Evolutionary conservation across 2,329 filamentous ascomycete genomes (phyloP), one percentile per base, ranked within the genome.

Genomic region (Plenodomus tracheiphilus): DNA sequence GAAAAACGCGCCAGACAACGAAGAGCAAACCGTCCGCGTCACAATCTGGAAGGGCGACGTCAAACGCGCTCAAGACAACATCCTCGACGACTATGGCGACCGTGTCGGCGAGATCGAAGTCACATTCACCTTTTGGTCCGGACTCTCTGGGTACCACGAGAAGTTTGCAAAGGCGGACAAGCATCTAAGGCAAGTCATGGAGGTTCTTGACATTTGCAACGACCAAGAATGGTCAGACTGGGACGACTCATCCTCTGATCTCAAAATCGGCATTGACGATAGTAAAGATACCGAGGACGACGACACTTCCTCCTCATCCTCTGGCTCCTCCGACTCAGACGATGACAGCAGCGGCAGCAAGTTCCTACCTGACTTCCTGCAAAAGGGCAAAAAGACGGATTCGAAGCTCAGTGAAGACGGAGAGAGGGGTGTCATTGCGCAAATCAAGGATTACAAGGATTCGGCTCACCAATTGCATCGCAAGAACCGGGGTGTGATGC

Each of bases 401-500:
- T 54, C 49, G 2, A 65, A 61, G 35, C 49, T 70, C 11, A 64
- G 61, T 16, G 56, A 63, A 18, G 60, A 71, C 34, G 69, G 72
- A 1, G 77, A 72, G 54, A 73, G 77, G 53, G 83, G 77, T 34
- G 64, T 74, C 32, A 70, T 76, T 9, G 79, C 80, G 37, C 76
- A 81, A 64, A 50, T 84, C 39, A 80, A 78, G 47, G 85, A 87
- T 51, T 88, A 71, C 46, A 70, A 69, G 35, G 47, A 57, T 8
- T 56, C 64, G 21, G 44, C 52, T 15, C 67, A 68, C 41, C 54
- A 67, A 39, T 41, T 71, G 30, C 67, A 70, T 47, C 41, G 66
- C 1, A 85, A 82, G 64, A 85, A 91, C 62, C 74, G 85, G 18
- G 87, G 87, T 0, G 65, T 87, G 35, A 91, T 91, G 87, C 87